phyloP scores from a whole-genome alignment of 2,329 filamentous ascomycete species.

The Ceratocystis alfenasii region DNA sequence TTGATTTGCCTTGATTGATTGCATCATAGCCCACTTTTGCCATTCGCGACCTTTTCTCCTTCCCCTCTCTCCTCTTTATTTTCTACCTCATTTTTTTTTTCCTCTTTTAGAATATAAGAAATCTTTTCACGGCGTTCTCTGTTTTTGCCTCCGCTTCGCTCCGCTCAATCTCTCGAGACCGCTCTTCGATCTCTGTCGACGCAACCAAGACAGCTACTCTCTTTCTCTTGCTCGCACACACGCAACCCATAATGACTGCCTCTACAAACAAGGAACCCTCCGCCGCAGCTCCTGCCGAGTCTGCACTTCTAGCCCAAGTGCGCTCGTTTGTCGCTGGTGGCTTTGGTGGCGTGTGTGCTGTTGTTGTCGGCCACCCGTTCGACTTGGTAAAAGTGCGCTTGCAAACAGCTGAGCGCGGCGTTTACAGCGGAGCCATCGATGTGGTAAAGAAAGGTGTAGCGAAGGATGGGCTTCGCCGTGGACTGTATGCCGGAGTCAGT shows the following conservation, averaged over 20 bases:
- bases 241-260: not conserved
- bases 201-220: not conserved
- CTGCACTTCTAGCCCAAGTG: constrained; percentile 41
- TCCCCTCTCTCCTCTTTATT: not conserved
- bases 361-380: constrained; percentile 90
- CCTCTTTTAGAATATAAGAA: not conserved
- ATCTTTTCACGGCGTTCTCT: not conserved
- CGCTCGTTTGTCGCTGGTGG: constrained; percentile 81
- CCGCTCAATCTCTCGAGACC: not conserved
- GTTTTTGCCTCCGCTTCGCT: not conserved
- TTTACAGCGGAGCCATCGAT: constrained; percentile 82
- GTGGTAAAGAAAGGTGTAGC: constrained; percentile 82
- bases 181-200: not conserved
- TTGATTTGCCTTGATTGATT: not conserved
- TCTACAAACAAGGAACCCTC: constrained; percentile 23
- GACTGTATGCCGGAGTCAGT: constrained; percentile 92
- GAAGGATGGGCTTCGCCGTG: constrained; percentile 65
- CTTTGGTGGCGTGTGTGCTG: constrained; percentile 86
- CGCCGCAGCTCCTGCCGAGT: constrained; percentile 20
- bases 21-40: constrained; percentile 3
- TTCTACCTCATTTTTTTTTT: not conserved
- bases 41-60: not conserved
- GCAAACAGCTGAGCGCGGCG: constrained; percentile 88
- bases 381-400: constrained; percentile 95
- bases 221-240: constrained; percentile 24